Evolutionary conservation across 441 rosid species (phyloP).

Genomic region (Cnidoscolus chayamansa): DNA sequence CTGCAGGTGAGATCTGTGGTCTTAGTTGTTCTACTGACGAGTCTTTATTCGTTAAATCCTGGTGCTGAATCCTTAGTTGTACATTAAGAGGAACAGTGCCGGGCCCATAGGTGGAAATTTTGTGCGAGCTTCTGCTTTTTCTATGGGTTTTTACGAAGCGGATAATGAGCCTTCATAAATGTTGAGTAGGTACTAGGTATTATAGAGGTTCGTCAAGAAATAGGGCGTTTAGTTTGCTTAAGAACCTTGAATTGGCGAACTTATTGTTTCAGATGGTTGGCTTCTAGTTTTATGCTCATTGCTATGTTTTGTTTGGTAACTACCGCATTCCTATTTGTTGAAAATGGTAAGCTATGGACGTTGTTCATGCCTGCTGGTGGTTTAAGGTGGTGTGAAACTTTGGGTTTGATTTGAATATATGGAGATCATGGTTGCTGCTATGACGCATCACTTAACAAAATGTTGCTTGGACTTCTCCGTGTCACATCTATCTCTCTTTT

Average conservation of each 20-base stretch:
- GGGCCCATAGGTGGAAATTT: neutral
- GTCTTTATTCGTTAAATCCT: neutral
- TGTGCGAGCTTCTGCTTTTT: neutral
- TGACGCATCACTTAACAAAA: neutral
- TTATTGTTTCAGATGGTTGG: neutral
- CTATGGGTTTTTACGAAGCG: neutral
- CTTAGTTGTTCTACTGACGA: neutral
- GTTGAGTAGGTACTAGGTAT: neutral
- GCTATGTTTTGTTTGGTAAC: neutral
- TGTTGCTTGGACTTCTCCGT: neutral
- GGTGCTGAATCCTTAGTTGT: neutral
- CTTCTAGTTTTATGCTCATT: neutral
- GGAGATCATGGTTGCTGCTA: neutral
- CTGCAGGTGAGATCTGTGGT: conserved; percentile 18
- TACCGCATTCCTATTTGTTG: neutral
- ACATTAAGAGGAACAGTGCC: conserved; percentile 1
- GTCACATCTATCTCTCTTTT: neutral
- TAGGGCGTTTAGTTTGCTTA: conserved; percentile 2
- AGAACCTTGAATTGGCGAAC: neutral
- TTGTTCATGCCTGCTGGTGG: neutral
- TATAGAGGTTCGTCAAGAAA: neutral
- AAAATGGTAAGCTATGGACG: neutral
- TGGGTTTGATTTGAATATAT: neutral
- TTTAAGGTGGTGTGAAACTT: neutral
- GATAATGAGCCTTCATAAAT: neutral